These are phyloP conservation scores for Coniochaeta ligniaria DNA, from an alignment of 2,329 filamentous ascomycete genomes.

Conservation along the genomic window DNA sequence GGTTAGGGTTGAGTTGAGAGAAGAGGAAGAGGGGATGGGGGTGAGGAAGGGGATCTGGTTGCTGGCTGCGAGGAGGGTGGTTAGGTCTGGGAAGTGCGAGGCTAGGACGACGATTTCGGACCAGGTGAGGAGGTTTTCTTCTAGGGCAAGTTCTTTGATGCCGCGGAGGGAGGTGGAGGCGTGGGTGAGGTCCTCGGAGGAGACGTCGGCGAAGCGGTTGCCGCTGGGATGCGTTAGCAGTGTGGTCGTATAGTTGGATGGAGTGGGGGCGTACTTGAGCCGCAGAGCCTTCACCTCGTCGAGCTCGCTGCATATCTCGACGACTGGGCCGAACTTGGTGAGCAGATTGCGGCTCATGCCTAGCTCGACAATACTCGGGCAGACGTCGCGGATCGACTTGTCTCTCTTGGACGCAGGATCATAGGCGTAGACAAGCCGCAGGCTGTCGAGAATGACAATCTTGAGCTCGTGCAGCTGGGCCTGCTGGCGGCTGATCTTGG, in stretches of 20 bases:
- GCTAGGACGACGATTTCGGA: slow-evolving; percentile 50
- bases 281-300: slow-evolving; percentile 58
- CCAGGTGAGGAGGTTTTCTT: slow-evolving; percentile 62
- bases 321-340: slow-evolving; percentile 57
- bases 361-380: slow-evolving; percentile 65
- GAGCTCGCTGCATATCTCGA: slow-evolving; percentile 64
- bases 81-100: slow-evolving; percentile 44
- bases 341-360: slow-evolving; percentile 84
- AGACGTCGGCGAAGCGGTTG: slow-evolving; percentile 55
- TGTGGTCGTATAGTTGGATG: not conserved
- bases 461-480: slow-evolving; percentile 71
- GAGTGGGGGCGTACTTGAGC: slow-evolving; percentile 53
- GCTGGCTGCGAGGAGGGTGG: slow-evolving; percentile 42
- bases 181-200: slow-evolving; percentile 31
- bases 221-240: slow-evolving; percentile 29
- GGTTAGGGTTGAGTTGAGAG: slow-evolving; percentile 44
- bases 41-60: slow-evolving; percentile 50
- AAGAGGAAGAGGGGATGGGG: slow-evolving; percentile 27
- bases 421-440: slow-evolving; percentile 46
- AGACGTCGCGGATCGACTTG: slow-evolving; percentile 39
- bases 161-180: slow-evolving; percentile 35
- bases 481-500: slow-evolving; percentile 79
- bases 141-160: slow-evolving; percentile 55
- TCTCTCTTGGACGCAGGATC: slow-evolving; percentile 20
- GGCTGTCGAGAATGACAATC: slow-evolving; percentile 74